A percentile compares a stretch with the other conserved stretches of the same genome.
These are phyloP conservation scores for Marasmius oreades DNA, from an alignment of 1,284 basidiomycete genomes.

Conservation along the genomic window DNA sequence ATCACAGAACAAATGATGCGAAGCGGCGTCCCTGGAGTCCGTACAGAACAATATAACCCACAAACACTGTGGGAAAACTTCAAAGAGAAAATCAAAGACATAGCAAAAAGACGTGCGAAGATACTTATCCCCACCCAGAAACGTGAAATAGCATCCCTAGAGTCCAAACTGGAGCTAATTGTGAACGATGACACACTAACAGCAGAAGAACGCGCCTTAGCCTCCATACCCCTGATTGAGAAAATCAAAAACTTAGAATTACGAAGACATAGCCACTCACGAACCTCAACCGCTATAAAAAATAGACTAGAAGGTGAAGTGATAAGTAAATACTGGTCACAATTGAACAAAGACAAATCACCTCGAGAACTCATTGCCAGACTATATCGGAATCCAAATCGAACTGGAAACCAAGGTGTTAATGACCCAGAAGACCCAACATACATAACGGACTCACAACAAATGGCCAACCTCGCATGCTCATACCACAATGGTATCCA, in stretches of 20 bases:
- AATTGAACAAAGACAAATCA: constrained; percentile 15
- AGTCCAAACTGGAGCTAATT: constrained; percentile 8
- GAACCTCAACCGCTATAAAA: constrained; percentile 9
- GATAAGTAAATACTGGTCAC: constrained; percentile 25
- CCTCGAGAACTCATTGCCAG: constrained; percentile 16
- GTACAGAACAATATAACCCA: constrained; percentile 3
- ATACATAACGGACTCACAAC: no score
- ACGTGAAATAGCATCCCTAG: constrained; percentile 7
- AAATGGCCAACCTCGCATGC: no score
- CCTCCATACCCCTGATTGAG: not conserved
- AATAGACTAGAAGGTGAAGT: constrained; percentile 22
- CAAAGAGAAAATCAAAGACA: constrained; percentile 5
- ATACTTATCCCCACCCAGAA: constrained; percentile 6
- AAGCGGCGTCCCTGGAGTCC: not conserved
- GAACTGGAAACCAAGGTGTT: not conserved
- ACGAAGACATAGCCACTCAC: constrained; percentile 5
- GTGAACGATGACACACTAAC: not conserved
- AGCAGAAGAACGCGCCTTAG: constrained; percentile 4
- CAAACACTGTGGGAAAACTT: constrained; percentile 10
- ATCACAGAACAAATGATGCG: not conserved
- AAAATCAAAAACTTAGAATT: constrained; percentile 7
- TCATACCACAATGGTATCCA: no score
- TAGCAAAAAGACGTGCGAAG: constrained; percentile 8
- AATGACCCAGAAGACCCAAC: not conserved
- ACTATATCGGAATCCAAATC: not conserved